Percentiles rank a stretch among this genome's conserved stretches.
These are phyloP conservation scores for Aspergillus asperescens DNA, from an alignment of 495 filamentous ascomycete genomes.

Conservation along the genomic window DNA sequence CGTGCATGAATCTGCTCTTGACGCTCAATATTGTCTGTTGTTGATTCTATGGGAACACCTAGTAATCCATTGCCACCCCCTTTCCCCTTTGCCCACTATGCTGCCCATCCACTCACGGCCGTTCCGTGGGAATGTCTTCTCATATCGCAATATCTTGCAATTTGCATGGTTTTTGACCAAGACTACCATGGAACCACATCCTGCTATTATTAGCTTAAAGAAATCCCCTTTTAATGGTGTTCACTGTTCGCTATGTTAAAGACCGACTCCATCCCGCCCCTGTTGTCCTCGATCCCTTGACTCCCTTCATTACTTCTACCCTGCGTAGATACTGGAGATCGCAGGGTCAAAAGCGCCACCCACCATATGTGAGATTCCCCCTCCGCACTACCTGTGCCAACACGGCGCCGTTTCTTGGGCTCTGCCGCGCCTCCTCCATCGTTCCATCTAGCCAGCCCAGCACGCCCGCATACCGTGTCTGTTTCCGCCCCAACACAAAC, in stretches of 20 bases:
- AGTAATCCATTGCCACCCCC: constrained; percentile 19
- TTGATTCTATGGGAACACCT: no score
- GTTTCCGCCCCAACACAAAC: constrained; percentile 59
- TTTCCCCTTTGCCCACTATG: constrained; percentile 20
- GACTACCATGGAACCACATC: constrained; percentile 6
- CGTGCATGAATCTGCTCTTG: no score
- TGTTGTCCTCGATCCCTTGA: neutral
- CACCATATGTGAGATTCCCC: constrained; percentile 33
- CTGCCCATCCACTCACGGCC: constrained; percentile 14
- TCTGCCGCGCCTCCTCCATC: constrained; percentile 28
- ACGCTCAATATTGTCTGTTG: constrained; percentile 1
- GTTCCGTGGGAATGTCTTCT: constrained; percentile 17
- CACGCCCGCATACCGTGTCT: constrained; percentile 57
- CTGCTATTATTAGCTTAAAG: constrained; percentile 1
- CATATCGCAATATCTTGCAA: constrained; percentile 2
- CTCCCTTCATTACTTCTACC: neutral
- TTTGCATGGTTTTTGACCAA: no score
- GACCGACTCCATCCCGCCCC: neutral
- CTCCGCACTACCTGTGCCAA: constrained; percentile 30
- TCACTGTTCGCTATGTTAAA: no score
- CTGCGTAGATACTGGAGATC: no score
- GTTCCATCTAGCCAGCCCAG: constrained; percentile 58
- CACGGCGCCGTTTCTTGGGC: constrained; percentile 23
- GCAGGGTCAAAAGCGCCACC: constrained; percentile 36
- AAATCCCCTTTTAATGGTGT: neutral